Conservation (phyloP, 345 rosid genomes). For the Melastoma malabathricum region DNA sequence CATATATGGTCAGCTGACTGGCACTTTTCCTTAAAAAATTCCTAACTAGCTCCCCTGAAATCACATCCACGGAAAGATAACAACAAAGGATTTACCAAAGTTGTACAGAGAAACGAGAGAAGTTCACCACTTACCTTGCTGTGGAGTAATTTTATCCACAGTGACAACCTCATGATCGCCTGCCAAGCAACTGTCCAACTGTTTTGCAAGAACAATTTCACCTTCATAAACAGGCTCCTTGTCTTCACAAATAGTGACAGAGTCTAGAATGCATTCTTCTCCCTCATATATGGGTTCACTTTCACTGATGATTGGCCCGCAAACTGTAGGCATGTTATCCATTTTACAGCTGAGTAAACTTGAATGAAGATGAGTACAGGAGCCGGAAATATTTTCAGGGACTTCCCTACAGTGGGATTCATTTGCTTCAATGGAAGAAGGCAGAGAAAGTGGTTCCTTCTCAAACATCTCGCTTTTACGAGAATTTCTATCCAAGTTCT, state of each 20-base stretch:
- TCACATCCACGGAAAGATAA: constrained; percentile 11
- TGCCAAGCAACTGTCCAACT: constrained; percentile 37
- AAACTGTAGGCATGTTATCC: constrained; percentile 27
- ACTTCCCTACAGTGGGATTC: constrained; percentile 19
- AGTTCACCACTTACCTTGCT: constrained; percentile 39
- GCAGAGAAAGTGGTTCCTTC: constrained; percentile 11
- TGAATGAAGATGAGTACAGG: constrained; percentile 25
- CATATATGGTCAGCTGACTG: constrained; percentile 73
- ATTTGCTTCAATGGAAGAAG: constrained; percentile 20
- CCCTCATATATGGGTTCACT: constrained; percentile 96
- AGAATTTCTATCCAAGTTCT: constrained; percentile 10
- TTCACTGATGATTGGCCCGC: constrained; percentile 45
- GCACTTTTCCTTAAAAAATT: constrained; percentile 77
- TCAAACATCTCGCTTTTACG: constrained; percentile 12
- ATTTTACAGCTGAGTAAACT: constrained; percentile 38
- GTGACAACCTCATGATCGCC: constrained; percentile 25
- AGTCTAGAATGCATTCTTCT: constrained; percentile 76
- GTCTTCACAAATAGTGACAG: constrained; percentile 42
- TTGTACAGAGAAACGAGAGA: not conserved
- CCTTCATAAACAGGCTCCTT: constrained; percentile 96
- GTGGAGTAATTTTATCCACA: constrained; percentile 48
- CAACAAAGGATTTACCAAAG: not conserved
- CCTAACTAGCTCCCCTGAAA: constrained; percentile 63
- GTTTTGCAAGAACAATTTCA: constrained; percentile 79
- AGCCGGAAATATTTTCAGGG: constrained; percentile 8